Conservation (phyloP, 2,329 filamentous ascomycete genomes). For the Trematosphaeria pertusa region DNA sequence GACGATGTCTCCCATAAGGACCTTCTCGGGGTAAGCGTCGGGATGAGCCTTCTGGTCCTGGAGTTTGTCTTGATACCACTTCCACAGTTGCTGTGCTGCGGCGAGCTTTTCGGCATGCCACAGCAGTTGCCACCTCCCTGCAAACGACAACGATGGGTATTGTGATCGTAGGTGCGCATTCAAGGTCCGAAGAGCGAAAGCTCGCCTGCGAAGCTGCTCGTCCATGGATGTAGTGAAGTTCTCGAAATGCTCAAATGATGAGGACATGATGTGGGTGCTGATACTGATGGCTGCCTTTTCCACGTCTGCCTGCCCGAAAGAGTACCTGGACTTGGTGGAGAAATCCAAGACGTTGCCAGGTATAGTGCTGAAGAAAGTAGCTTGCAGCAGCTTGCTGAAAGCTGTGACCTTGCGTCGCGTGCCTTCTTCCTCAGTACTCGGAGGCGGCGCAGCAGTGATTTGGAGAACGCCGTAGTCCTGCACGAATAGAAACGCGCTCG, state of each 20-base stretch:
- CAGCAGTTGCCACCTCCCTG: constrained; percentile 80
- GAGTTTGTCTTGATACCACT: constrained; percentile 73
- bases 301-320: constrained; percentile 74
- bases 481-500: constrained; percentile 61
- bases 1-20: constrained; percentile 76
- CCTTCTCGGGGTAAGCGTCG: constrained; percentile 66
- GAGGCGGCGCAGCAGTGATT: constrained; percentile 61
- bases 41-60: constrained; percentile 73
- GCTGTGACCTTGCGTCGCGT: constrained; percentile 69
- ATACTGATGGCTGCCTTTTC: constrained; percentile 78
- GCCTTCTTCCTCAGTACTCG: constrained; percentile 59
- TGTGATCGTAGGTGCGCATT: constrained; percentile 73
- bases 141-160: constrained; percentile 68
- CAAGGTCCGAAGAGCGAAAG: constrained; percentile 76
- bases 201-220: constrained; percentile 76
- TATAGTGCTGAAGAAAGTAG: constrained; percentile 87
- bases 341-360: constrained; percentile 90
- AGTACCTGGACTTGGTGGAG: constrained; percentile 68
- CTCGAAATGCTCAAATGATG: constrained; percentile 76
- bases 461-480: constrained; percentile 65
- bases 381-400: constrained; percentile 90
- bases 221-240: constrained; percentile 78
- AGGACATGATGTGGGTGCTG: constrained; percentile 82
- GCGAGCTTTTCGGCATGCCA: constrained; percentile 90
- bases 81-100: constrained; percentile 81